A percentile compares a stretch with the other conserved stretches of the same genome.
Evolutionary conservation across 83 land plant genomes (phyloP).

Genomic region (Picea mariana): DNA sequence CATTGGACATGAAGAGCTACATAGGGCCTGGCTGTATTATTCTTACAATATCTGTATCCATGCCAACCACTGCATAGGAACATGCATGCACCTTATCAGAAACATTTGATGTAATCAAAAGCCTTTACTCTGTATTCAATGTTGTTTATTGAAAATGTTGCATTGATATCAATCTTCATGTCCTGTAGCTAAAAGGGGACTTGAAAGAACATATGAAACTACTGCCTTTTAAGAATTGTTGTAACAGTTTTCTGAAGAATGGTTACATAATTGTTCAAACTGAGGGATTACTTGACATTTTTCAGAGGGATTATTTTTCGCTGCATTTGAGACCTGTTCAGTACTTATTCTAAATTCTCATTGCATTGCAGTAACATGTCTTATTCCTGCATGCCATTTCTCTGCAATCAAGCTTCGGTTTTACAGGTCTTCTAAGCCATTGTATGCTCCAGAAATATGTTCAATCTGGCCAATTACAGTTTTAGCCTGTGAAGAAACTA

Average conservation of each 20-base stretch:
- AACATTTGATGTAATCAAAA: neutral
- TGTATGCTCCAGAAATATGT: neutral
- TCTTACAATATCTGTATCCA: conserved; percentile 54
- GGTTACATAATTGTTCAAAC: too few relatives aligned
- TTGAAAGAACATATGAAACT: conserved; percentile 9
- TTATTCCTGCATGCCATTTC: neutral
- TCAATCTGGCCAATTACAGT: conserved; percentile 46
- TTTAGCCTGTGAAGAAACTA: conserved; percentile 38
- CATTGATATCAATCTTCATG: neutral
- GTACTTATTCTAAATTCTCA: neutral
- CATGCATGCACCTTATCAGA: conserved; percentile 38
- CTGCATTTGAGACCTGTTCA: neutral
- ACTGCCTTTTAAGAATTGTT: too few relatives aligned
- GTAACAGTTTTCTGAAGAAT: too few relatives aligned
- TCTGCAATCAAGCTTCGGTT: conserved; percentile 12
- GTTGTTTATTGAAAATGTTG: neutral
- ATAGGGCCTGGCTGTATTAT: conserved; percentile 81
- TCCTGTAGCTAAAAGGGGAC: conserved; percentile 4
- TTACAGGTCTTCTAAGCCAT: neutral
- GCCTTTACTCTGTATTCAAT: neutral
- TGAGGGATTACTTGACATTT: too few relatives aligned
- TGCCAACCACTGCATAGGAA: conserved; percentile 51
- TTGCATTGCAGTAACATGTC: neutral
- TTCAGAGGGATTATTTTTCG: too few relatives aligned
- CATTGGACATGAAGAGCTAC: conserved; percentile 73